phyloP scores from a whole-genome alignment of 495 filamentous ascomycete species.

The Oidiodendron maius region DNA sequence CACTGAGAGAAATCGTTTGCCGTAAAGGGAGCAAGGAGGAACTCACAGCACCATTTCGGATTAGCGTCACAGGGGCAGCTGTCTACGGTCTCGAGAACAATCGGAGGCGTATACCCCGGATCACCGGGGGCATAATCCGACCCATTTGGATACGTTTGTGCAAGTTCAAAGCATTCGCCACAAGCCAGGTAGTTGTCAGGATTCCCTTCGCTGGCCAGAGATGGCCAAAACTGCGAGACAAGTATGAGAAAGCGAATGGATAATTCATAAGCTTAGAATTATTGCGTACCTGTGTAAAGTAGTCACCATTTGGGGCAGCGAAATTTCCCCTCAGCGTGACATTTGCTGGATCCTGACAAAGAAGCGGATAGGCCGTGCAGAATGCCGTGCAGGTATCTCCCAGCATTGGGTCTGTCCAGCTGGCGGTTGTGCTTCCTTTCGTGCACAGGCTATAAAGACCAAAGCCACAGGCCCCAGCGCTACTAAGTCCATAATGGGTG shows the following conservation, averaged over 20 bases:
- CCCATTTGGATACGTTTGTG: slow-evolving; percentile 8
- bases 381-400: slow-evolving; percentile 11
- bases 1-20: no score
- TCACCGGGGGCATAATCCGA: slow-evolving; percentile 9
- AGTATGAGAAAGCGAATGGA: no score
- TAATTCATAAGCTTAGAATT: background rate
- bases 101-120: slow-evolving; percentile 9
- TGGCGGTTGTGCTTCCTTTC: slow-evolving; percentile 1
- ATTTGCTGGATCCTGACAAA: slow-evolving; percentile 7
- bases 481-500: slow-evolving; percentile 11
- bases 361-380: slow-evolving; percentile 10
- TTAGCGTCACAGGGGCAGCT: slow-evolving; percentile 13
- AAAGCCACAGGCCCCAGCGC: slow-evolving; percentile 14
- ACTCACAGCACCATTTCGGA: slow-evolving; percentile 14
- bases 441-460: slow-evolving; percentile 13
- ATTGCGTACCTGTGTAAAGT: slow-evolving; percentile 9
- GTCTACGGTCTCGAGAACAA: slow-evolving; percentile 12
- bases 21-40: background rate
- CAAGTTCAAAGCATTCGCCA: slow-evolving; percentile 12
- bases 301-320: slow-evolving; percentile 14
- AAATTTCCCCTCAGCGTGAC: slow-evolving; percentile 11
- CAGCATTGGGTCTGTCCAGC: slow-evolving; percentile 11
- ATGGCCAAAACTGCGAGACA: slow-evolving; percentile 11
- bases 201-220: slow-evolving; percentile 10
- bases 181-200: slow-evolving; percentile 15